A percentile compares a stretch with the other conserved stretches of the same genome.
Evolutionary conservation across 2,329 filamentous ascomycete species (phyloP).

Genomic region (Ophiostoma australiae): DNA sequence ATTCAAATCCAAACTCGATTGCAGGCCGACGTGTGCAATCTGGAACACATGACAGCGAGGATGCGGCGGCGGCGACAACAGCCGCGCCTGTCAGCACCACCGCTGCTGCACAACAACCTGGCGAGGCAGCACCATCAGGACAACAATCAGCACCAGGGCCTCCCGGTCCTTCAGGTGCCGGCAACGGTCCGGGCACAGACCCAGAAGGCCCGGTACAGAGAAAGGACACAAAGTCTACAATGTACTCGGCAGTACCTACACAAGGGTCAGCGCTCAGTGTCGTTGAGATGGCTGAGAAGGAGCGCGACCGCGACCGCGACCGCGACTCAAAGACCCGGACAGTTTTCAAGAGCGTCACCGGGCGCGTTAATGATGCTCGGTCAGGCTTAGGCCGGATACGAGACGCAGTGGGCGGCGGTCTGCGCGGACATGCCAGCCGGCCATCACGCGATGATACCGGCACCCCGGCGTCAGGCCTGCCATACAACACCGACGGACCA

Average conservation of each 20-base stretch:
- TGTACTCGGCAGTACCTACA: slow-evolving; percentile 41
- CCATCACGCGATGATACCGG: slow-evolving; percentile 54
- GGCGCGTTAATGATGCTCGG: slow-evolving; percentile 72
- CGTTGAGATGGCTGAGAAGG: neutral
- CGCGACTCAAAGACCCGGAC: slow-evolving; percentile 45
- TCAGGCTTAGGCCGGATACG: slow-evolving; percentile 81
- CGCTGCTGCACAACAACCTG: neutral
- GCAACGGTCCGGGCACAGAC: neutral
- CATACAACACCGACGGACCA: neutral
- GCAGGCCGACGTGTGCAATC: neutral
- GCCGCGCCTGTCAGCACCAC: neutral
- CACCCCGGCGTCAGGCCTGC: neutral
- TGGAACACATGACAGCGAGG: neutral
- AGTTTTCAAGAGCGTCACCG: slow-evolving; percentile 74
- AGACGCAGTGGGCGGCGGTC: slow-evolving; percentile 65
- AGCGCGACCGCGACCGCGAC: slow-evolving; percentile 12
- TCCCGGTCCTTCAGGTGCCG: neutral
- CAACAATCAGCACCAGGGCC: neutral
- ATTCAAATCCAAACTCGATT: neutral
- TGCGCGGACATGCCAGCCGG: slow-evolving; percentile 50
- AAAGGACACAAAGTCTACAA: slow-evolving; percentile 43
- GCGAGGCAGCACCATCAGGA: neutral
- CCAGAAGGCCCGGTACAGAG: slow-evolving; percentile 30
- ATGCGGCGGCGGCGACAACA: neutral
- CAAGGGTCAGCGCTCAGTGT: slow-evolving; percentile 45